A percentile compares a stretch with the other conserved stretches of the same genome.
Conservation (phyloP, 768 basidiomycete species). For the Boletus speciosus region DNA sequence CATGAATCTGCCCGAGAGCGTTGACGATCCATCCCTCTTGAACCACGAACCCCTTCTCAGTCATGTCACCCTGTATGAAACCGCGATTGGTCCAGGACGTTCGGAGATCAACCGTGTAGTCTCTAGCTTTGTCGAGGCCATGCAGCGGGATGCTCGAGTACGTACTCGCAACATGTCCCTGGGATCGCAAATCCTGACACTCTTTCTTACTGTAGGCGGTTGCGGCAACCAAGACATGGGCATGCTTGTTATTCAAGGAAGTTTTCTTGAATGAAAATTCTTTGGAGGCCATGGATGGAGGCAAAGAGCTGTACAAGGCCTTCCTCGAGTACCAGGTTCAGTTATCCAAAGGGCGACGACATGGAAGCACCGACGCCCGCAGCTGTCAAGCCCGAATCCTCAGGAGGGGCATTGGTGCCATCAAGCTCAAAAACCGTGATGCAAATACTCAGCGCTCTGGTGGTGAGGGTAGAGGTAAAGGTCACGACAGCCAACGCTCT, state of each 20-base stretch:
- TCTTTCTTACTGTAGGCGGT: constrained; percentile 6
- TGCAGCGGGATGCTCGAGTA: constrained; percentile 14
- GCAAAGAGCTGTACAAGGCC: constrained; percentile 10
- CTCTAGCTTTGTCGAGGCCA: constrained; percentile 7
- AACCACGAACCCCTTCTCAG: constrained; percentile 19
- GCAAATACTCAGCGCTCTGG: not conserved
- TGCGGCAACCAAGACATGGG: constrained; percentile 14
- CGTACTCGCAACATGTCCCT: constrained; percentile 1
- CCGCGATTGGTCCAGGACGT: not conserved
- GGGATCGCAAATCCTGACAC: not conserved
- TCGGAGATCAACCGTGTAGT: not conserved
- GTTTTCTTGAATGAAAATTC: not conserved
- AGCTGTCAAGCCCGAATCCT: not conserved
- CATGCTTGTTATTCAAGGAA: constrained; percentile 4
- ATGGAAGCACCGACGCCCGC: not conserved
- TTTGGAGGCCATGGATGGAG: constrained; percentile 7
- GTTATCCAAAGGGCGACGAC: not conserved
- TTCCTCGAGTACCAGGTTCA: constrained; percentile 23
- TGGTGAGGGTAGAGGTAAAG: not conserved
- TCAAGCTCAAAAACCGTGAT: constrained; percentile 1
- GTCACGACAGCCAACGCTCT: not conserved
- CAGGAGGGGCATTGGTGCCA: constrained; percentile 4
- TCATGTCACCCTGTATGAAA: not conserved
- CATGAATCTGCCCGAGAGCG: constrained; percentile 17
- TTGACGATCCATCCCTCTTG: constrained; percentile 22